These are phyloP conservation scores for Phlyctochytrium planicorne DNA, from an alignment of 192 early-diverging fungal species.

Conservation along the genomic window DNA sequence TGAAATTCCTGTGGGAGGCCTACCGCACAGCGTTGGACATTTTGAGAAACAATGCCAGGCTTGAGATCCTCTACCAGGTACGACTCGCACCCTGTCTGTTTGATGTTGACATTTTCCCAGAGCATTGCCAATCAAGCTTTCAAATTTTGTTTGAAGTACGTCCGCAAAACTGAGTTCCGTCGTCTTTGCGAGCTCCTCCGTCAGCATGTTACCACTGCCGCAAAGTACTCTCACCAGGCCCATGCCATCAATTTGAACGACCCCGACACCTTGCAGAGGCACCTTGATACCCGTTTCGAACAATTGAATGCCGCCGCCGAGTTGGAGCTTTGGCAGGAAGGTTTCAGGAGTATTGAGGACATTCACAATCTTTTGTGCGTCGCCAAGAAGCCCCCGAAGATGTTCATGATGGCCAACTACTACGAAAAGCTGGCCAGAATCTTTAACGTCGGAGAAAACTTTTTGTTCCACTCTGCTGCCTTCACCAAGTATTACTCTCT, in stretches of 20 bases:
- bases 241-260: conserved; percentile 94
- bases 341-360: conserved; percentile 95
- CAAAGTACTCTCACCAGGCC: conserved; percentile 89
- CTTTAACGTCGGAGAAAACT: conserved; percentile 96
- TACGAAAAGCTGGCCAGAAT: conserved; percentile 97
- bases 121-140: conserved; percentile 86
- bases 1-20: conserved; percentile 99
- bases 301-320: conserved; percentile 95
- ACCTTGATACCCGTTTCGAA: conserved; percentile 92
- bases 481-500: conserved; percentile 82
- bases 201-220: conserved; percentile 83
- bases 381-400: conserved; percentile 90
- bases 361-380: conserved; percentile 83
- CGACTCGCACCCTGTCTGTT: conserved; percentile 1
- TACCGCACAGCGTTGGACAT: conserved; percentile 97
- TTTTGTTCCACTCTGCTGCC: conserved; percentile 96
- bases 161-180: conserved; percentile 98
- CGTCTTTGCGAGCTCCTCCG: conserved; percentile 96
- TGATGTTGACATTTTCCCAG: conserved; percentile 20
- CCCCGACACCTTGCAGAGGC: conserved; percentile 93
- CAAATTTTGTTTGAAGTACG: conserved; percentile 91
- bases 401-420: conserved; percentile 96
- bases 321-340: conserved; percentile 99
- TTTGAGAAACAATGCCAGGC: conserved; percentile 91
- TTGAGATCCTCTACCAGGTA: conserved; percentile 92